Percentiles rank a stretch among this genome's conserved stretches.
These are phyloP conservation scores for Nemania bipapillata DNA, from an alignment of 2,329 filamentous ascomycete genomes.

Conservation along the genomic window DNA sequence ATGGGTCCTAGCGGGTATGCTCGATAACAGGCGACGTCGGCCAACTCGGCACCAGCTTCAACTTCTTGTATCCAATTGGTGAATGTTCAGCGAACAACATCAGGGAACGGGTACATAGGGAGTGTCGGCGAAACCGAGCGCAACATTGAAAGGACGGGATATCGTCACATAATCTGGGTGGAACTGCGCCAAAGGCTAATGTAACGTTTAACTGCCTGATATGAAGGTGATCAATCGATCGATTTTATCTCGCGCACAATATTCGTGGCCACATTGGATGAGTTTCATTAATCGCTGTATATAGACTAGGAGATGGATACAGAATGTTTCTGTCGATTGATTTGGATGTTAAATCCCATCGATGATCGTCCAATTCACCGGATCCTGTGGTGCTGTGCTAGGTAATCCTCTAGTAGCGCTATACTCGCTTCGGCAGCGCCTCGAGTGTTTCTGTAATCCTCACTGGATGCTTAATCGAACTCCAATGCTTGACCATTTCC, in stretches of 20 bases:
- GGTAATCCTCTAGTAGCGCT: conserved; percentile 9
- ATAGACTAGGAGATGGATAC: too few species aligned
- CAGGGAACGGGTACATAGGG: background rate
- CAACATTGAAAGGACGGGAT: background rate
- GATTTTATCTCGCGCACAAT: too few species aligned
- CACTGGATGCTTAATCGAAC: conserved; percentile 24
- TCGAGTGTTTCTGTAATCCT: conserved; percentile 14
- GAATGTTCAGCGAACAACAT: background rate
- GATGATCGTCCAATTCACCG: conserved; percentile 15
- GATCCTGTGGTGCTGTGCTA: background rate
- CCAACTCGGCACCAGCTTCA: conserved; percentile 13
- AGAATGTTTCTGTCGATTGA: background rate
- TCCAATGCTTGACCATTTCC: conserved; percentile 18
- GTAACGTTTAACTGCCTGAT: conserved; percentile 3
- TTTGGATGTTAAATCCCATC: background rate
- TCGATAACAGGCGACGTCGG: conserved; percentile 6
- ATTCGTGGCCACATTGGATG: too few species aligned
- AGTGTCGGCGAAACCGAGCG: conserved; percentile 33
- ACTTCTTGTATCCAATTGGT: conserved; percentile 9
- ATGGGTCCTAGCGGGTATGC: conserved; percentile 7
- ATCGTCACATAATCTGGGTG: background rate
- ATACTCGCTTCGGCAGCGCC: conserved; percentile 15
- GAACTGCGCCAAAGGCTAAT: conserved; percentile 6
- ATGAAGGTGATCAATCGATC: background rate
- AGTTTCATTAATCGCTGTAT: background rate